phyloP scores from a whole-genome alignment of 441 rosid species.

The Euphorbia celastroides region DNA sequence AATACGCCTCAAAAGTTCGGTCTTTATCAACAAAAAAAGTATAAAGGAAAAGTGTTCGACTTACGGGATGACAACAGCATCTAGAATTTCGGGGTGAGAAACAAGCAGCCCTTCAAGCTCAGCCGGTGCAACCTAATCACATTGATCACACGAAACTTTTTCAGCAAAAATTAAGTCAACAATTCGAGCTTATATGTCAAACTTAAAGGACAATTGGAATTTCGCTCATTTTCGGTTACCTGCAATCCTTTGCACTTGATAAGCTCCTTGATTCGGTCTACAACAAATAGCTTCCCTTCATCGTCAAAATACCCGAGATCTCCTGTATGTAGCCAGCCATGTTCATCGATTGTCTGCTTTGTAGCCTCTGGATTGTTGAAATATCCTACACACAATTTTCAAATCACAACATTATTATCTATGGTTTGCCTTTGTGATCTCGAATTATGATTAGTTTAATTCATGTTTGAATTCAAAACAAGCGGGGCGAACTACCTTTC shows the following conservation, averaged over 20 bases:
- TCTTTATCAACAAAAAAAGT: not conserved
- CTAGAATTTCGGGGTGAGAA: conserved; percentile 73
- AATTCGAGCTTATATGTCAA: not conserved
- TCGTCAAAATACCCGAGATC: conserved; percentile 57
- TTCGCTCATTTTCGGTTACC: conserved; percentile 21
- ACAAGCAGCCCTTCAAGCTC: conserved; percentile 95
- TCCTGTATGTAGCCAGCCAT: conserved; percentile 52
- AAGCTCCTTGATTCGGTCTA: conserved; percentile 56
- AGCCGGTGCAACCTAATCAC: conserved; percentile 86
- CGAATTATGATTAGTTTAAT: no score
- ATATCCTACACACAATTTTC: conserved; percentile 30
- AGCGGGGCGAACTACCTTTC: conserved; percentile 42
- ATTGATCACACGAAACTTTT: not conserved
- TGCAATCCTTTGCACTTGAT: conserved; percentile 50
- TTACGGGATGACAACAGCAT: conserved; percentile 88
- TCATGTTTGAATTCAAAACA: not conserved
- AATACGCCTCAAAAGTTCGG: not conserved
- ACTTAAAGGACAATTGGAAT: not conserved
- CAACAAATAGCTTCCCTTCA: conserved; percentile 40
- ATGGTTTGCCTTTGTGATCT: not conserved
- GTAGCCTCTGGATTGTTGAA: conserved; percentile 48
- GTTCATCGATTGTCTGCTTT: conserved; percentile 35
- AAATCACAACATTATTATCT: not conserved
- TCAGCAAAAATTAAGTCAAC: conserved; percentile 3
- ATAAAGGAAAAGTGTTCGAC: conserved; percentile 18